phyloP scores from a whole-genome alignment of 768 basidiomycete genomes.

The Amanita jacksonii region DNA sequence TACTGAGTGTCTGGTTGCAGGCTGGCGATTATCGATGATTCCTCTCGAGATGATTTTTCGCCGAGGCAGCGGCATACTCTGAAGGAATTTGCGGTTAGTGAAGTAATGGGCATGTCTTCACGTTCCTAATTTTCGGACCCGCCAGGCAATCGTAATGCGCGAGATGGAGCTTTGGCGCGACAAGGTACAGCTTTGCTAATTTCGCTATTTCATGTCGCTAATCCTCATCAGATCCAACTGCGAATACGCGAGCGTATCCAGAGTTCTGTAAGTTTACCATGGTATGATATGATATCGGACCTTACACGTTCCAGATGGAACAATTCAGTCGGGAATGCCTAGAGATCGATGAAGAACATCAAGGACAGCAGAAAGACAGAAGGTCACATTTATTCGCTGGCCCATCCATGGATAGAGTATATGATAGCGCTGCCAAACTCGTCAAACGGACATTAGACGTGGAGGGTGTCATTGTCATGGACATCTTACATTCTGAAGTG shows the following conservation, averaged over 20 bases:
- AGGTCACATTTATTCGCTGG: slow-evolving; percentile 27
- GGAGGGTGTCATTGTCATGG: slow-evolving; percentile 87
- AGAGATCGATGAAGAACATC: slow-evolving; percentile 68
- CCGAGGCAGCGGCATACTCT: slow-evolving; percentile 85
- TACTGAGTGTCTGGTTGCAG: slow-evolving; percentile 22
- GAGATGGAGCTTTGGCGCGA: slow-evolving; percentile 96
- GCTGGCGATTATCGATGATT: slow-evolving; percentile 77
- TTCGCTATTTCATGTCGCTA: neutral
- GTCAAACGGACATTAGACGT: slow-evolving; percentile 87
- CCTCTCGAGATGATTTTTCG: slow-evolving; percentile 75
- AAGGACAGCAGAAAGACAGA: slow-evolving; percentile 27
- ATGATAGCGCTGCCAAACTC: slow-evolving; percentile 82
- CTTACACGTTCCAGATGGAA: slow-evolving; percentile 60
- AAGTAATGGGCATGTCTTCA: slow-evolving; percentile 4
- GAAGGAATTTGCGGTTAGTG: slow-evolving; percentile 77
- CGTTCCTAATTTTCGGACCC: neutral
- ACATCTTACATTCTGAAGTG: slow-evolving; percentile 86
- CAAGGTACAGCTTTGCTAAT: slow-evolving; percentile 41
- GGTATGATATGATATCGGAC: too few relatives aligned
- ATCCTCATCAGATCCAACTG: slow-evolving; percentile 67
- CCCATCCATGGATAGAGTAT: slow-evolving; percentile 76
- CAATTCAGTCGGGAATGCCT: slow-evolving; percentile 91
- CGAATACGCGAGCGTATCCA: slow-evolving; percentile 88
- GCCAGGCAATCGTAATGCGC: slow-evolving; percentile 78
- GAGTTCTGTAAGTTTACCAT: slow-evolving; percentile 49